phyloP scores from a whole-genome alignment of 495 filamentous ascomycete species.

The Aspergillus heteromorphus region DNA sequence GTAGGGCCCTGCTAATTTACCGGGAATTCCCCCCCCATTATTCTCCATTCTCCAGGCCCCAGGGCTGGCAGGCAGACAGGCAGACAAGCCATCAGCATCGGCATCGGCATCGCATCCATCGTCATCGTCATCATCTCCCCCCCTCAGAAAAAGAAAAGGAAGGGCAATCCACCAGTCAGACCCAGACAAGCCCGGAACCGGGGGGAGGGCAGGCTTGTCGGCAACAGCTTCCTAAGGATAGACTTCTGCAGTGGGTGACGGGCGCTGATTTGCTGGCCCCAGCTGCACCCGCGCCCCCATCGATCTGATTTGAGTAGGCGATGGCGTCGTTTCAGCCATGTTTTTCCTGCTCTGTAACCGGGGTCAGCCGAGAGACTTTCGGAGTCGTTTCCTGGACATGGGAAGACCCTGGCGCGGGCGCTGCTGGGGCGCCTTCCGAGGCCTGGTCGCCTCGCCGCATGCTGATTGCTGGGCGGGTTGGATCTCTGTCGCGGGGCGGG shows the following conservation, averaged over 20 bases:
- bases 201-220: constrained; percentile 17
- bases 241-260: constrained; percentile 16
- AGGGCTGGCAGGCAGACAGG: too few species aligned
- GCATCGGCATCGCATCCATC: not conserved
- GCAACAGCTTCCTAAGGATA: constrained; percentile 34
- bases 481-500: not conserved
- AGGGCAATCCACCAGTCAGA: not conserved
- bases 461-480: not conserved
- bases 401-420: constrained; percentile 24
- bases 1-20: not conserved
- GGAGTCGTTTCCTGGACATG: constrained; percentile 18
- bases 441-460: not conserved
- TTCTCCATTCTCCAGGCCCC: too few species aligned
- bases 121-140: too few species aligned
- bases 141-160: not conserved
- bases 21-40: not conserved
- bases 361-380: constrained; percentile 23
- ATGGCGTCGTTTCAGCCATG: constrained; percentile 21
- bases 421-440: not conserved
- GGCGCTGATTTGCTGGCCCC: constrained; percentile 15
- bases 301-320: constrained; percentile 24
- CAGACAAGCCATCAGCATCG: not conserved
- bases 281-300: constrained; percentile 13
- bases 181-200: not conserved
- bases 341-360: constrained; percentile 13